These are phyloP conservation scores for Corymbia citriodora DNA, from an alignment of 441 rosid genomes.

Conservation along the genomic window DNA sequence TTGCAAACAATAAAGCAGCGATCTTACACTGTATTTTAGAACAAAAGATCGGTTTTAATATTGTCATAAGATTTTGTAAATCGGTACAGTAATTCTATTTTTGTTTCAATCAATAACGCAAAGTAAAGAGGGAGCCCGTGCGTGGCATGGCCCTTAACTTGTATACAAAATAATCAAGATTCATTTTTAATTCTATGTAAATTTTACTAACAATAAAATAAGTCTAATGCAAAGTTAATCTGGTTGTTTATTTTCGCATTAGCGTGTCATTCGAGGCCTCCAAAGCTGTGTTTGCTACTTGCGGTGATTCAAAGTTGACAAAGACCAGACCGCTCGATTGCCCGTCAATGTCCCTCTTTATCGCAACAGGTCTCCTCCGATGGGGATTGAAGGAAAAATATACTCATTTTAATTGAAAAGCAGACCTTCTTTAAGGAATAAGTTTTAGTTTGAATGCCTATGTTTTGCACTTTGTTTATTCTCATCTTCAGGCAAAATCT, in stretches of 20 bases:
- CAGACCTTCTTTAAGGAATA: neutral
- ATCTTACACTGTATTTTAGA: neutral
- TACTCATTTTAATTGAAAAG: neutral
- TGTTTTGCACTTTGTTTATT: too few species aligned
- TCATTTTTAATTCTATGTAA: neutral
- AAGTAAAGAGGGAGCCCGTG: neutral
- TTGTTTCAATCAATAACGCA: neutral
- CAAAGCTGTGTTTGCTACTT: neutral
- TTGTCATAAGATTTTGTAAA: neutral
- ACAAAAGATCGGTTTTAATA: neutral
- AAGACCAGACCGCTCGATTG: neutral
- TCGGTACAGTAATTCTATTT: neutral
- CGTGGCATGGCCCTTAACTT: neutral
- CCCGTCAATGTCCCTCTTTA: neutral
- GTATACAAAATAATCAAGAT: neutral
- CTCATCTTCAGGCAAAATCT: too few species aligned
- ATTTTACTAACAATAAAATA: neutral
- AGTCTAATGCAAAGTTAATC: neutral
- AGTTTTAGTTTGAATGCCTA: neutral
- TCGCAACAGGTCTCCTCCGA: neutral
- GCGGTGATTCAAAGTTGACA: neutral
- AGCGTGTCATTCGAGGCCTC: neutral
- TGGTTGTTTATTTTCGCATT: neutral
- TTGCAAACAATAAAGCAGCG: neutral
- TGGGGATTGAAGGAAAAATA: neutral